Evolutionary conservation across 345 rosid genomes (phyloP).

Genomic region (Lumnitzera racemosa): DNA sequence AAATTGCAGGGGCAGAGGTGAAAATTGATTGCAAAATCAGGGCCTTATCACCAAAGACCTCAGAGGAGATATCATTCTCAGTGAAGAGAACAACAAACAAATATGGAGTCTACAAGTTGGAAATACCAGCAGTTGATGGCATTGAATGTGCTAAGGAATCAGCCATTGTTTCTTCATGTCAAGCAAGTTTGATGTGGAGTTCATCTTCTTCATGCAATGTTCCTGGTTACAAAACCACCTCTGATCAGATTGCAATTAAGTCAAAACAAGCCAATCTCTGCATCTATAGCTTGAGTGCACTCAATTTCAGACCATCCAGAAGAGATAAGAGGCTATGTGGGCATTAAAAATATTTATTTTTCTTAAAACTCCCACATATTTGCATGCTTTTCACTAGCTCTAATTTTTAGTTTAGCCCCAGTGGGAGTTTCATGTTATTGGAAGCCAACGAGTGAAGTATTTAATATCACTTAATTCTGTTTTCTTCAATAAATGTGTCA

Average conservation of each 20-base stretch:
- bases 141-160: constrained; percentile 56
- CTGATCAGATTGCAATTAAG: constrained; percentile 65
- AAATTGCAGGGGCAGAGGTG: constrained; percentile 67
- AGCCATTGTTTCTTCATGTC: constrained; percentile 56
- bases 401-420: no score
- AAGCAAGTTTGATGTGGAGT: constrained; percentile 59
- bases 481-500: no score
- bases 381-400: no score
- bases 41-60: constrained; percentile 47
- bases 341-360: background rate
- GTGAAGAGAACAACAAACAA: constrained; percentile 84
- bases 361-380: no score
- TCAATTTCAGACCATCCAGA: constrained; percentile 75
- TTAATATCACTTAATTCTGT: no score
- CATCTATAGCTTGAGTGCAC: constrained; percentile 63
- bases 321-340: constrained; percentile 49
- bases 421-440: no score
- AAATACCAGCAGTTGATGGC: constrained; percentile 71
- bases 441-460: no score
- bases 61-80: constrained; percentile 58
- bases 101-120: constrained; percentile 65
- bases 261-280: constrained; percentile 60
- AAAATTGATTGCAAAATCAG: constrained; percentile 71
- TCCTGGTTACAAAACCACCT: constrained; percentile 71
- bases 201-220: constrained; percentile 57